phyloP scores from a whole-genome alignment of 2,329 filamentous ascomycete genomes.

The Torrubiella hemipterigena region DNA sequence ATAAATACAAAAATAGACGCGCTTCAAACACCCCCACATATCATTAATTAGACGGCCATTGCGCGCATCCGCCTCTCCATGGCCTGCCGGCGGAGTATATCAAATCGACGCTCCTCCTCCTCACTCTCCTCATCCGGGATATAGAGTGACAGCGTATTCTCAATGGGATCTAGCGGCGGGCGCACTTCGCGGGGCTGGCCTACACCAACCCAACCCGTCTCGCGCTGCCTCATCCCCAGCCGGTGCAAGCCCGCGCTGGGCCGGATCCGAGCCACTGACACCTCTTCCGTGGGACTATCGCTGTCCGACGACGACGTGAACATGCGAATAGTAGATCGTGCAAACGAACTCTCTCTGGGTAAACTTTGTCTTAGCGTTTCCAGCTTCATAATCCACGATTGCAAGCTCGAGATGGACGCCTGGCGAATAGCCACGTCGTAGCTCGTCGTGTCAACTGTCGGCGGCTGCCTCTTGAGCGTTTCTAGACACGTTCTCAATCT shows the following conservation, averaged over 20 bases:
- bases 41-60: too few species aligned
- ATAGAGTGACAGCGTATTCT: neutral
- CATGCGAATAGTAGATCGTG: too few species aligned
- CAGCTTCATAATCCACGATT: constrained; percentile 8
- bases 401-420: constrained; percentile 6
- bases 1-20: too few species aligned
- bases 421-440: constrained; percentile 4
- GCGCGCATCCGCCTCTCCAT: too few species aligned
- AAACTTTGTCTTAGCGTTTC: too few species aligned
- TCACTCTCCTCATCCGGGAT: neutral
- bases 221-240: neutral
- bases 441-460: neutral
- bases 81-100: too few species aligned
- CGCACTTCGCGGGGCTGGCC: neutral
- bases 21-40: too few species aligned
- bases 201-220: constrained; percentile 1
- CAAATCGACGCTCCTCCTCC: constrained; percentile 2
- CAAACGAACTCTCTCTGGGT: too few species aligned
- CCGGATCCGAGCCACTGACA: too few species aligned
- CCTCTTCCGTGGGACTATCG: too few species aligned
- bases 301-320: too few species aligned
- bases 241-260: too few species aligned
- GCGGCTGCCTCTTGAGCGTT: neutral
- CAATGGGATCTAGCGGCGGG: neutral
- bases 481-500: constrained; percentile 1